phyloP scores from a whole-genome alignment of 2,329 filamentous ascomycete genomes.

The Trichoderma lentiforme region DNA sequence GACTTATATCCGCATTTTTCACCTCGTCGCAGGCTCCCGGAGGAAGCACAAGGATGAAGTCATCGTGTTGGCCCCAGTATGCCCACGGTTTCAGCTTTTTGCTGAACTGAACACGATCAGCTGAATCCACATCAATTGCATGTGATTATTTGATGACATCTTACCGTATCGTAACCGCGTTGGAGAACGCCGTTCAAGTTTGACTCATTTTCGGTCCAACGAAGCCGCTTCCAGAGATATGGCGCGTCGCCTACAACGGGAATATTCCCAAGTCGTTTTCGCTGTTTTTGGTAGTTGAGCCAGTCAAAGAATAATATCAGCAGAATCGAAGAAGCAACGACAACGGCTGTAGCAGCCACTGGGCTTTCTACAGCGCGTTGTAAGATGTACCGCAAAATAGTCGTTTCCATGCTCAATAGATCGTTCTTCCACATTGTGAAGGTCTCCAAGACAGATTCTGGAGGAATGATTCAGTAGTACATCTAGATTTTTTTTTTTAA shows the following conservation, averaged over 20 bases:
- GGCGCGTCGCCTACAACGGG: constrained; percentile 12
- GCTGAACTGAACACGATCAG: constrained; percentile 4
- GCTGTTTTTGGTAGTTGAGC: constrained; percentile 4
- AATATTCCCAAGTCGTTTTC: background rate
- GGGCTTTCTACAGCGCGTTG: background rate
- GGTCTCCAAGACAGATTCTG: background rate
- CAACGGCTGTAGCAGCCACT: background rate
- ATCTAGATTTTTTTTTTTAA: background rate
- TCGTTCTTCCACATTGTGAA: background rate
- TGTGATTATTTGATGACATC: background rate
- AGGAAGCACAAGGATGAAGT: constrained; percentile 13
- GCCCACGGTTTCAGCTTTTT: constrained; percentile 7
- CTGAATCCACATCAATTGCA: background rate
- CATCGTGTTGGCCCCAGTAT: constrained; percentile 14
- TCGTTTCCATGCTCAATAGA: background rate
- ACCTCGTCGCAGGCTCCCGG: constrained; percentile 10
- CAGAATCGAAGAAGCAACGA: background rate
- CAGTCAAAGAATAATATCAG: background rate
- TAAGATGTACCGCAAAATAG: background rate
- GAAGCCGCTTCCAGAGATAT: constrained; percentile 12
- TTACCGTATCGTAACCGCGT: constrained; percentile 6
- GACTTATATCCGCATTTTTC: background rate
- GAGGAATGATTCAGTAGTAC: background rate
- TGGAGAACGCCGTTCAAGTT: background rate
- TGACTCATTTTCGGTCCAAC: constrained; percentile 11